A percentile compares a stretch with the other conserved stretches of the same genome.
These are phyloP conservation scores for Dendrobium chrysotoxum DNA, from an alignment of 106 monocot species.

Conservation along the genomic window DNA sequence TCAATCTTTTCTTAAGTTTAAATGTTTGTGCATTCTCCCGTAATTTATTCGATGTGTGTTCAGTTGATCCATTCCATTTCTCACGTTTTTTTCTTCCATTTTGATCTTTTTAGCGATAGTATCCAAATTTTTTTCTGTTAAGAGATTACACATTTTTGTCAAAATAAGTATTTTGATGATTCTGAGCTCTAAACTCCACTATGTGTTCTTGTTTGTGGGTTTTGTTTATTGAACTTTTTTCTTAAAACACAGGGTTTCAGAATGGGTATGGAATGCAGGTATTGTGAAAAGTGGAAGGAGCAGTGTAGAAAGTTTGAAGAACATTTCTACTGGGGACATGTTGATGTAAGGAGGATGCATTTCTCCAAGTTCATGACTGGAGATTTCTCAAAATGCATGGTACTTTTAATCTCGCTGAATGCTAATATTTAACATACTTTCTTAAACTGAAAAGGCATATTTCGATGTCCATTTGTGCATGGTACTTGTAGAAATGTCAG, in stretches of 20 bases:
- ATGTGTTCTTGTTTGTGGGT: neutral
- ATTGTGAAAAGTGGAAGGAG: conserved; percentile 7
- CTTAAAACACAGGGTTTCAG: neutral
- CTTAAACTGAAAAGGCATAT: neutral
- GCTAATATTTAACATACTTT: neutral
- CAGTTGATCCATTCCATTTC: neutral
- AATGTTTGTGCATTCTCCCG: too few relatives aligned
- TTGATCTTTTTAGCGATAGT: neutral
- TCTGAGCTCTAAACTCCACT: neutral
- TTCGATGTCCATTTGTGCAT: neutral
- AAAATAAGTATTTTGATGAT: neutral
- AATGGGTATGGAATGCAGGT: conserved; percentile 4
- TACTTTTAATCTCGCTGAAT: neutral
- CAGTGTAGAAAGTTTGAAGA: conserved; percentile 6
- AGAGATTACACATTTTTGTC: neutral
- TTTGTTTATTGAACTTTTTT: neutral
- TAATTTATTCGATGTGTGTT: too few relatives aligned
- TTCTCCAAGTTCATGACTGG: conserved; percentile 8
- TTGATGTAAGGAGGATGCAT: conserved; percentile 5
- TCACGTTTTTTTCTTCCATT: neutral
- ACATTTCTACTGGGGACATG: conserved; percentile 11
- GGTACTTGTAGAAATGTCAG: neutral
- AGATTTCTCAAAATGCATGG: conserved; percentile 10
- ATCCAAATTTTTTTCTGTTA: neutral
- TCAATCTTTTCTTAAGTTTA: neutral